Percentiles rank a stretch among this genome's conserved stretches.
Conservation (phyloP, 257 asterid genomes). For the Penstemon eatonii region DNA sequence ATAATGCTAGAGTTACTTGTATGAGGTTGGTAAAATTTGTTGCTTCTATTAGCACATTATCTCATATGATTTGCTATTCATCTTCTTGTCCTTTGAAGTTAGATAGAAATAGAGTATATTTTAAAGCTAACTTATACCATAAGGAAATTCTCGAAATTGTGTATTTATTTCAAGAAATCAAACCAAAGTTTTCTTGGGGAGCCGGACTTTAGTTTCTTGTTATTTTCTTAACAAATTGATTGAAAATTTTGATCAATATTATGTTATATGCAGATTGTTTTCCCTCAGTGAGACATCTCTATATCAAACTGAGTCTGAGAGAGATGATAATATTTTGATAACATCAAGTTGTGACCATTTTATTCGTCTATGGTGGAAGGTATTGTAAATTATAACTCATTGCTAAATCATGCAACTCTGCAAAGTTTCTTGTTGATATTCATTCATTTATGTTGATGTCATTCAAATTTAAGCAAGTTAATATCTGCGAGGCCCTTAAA, state of each 20-base stretch:
- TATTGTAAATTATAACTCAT: constrained; percentile 24
- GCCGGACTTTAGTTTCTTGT: constrained; percentile 8
- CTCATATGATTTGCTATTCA: not conserved
- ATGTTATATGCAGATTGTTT: constrained; percentile 53
- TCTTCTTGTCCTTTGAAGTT: constrained; percentile 11
- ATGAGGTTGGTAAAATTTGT: constrained; percentile 52
- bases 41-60: constrained; percentile 11
- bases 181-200: not conserved
- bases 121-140: constrained; percentile 15
- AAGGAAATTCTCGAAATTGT: constrained; percentile 7
- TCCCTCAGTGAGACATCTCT: constrained; percentile 42
- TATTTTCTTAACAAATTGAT: not conserved
- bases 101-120: not conserved
- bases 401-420: constrained; percentile 6
- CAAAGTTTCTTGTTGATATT: not conserved
- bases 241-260: constrained; percentile 14
- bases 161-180: constrained; percentile 7
- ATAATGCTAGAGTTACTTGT: constrained; percentile 70
- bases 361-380: constrained; percentile 82
- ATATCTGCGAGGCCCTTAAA: constrained; percentile 2
- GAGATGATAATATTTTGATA: constrained; percentile 54
- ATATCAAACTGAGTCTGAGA: constrained; percentile 36
- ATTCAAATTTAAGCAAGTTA: not conserved
- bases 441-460: constrained; percentile 7
- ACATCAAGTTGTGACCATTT: constrained; percentile 77